phyloP scores from a whole-genome alignment of 164 flowering plant genomes.

The Sedum album region DNA sequence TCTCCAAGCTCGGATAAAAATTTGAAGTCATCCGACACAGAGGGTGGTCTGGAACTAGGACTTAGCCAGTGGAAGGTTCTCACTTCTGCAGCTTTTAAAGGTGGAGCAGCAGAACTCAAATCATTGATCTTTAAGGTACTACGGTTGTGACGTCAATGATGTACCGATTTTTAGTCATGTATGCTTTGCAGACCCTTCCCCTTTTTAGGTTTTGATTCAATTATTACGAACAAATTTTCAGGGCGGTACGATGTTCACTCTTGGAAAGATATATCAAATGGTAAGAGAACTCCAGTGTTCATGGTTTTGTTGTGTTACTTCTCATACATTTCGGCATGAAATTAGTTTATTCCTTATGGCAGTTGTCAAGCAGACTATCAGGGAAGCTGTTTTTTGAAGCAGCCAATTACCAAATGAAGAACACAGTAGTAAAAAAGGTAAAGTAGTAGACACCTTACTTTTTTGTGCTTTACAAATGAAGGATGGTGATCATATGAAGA shows the following conservation, averaged over 20 bases:
- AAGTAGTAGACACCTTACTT: not conserved
- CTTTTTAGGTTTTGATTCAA: not conserved
- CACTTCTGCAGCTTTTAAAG: conserved; percentile 36
- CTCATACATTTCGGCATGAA: conserved; percentile 10
- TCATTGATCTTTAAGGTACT: conserved; percentile 59
- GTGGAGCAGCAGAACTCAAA: conserved; percentile 44
- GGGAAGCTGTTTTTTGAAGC: conserved; percentile 67
- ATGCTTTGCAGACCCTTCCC: not conserved
- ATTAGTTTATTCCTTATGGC: conserved; percentile 19
- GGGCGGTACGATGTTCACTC: conserved; percentile 70
- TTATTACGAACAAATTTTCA: conserved; percentile 13
- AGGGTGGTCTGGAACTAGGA: conserved; percentile 42
- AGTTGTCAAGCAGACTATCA: conserved; percentile 62
- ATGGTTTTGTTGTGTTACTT: conserved; percentile 8
- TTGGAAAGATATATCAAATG: conserved; percentile 57
- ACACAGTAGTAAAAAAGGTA: conserved; percentile 62
- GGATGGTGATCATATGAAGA: not conserved
- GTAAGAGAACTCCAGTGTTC: conserved; percentile 29
- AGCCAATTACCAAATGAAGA: conserved; percentile 76
- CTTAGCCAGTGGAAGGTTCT: conserved; percentile 55
- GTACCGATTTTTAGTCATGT: not conserved
- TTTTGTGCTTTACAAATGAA: not conserved
- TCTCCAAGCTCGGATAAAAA: conserved; percentile 20
- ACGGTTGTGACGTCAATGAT: not conserved
- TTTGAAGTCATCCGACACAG: conserved; percentile 17